phyloP scores from a whole-genome alignment of 2,329 filamentous ascomycete genomes.

The Venturiaceae sp. region DNA sequence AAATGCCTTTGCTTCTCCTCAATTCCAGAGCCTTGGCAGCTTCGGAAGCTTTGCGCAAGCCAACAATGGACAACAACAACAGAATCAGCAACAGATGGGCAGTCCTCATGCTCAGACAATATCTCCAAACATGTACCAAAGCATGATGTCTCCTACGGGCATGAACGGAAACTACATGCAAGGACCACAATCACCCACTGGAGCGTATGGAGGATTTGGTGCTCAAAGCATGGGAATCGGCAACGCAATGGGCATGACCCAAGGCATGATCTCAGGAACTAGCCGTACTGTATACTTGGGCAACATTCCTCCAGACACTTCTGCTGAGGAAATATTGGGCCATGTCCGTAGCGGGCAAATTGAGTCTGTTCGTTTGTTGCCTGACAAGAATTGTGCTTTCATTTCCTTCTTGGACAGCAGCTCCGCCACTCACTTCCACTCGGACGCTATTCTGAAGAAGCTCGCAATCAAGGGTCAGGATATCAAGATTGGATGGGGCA shows the following conservation, averaged over 20 bases:
- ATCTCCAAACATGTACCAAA: conserved; percentile 75
- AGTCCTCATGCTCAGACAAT: conserved; percentile 69
- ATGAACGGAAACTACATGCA: conserved; percentile 71
- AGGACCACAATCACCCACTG: conserved; percentile 76
- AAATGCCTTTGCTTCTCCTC: conserved; percentile 77
- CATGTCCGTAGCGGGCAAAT: conserved; percentile 97
- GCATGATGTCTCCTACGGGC: conserved; percentile 75
- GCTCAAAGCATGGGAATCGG: conserved; percentile 55
- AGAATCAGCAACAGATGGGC: conserved; percentile 51
- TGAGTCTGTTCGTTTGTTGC: conserved; percentile 91
- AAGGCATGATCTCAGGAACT: conserved; percentile 78
- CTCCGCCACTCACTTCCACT: conserved; percentile 98
- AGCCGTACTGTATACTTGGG: conserved; percentile 96
- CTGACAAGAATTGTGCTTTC: conserved; percentile 99
- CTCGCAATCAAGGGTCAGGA: conserved; percentile 97
- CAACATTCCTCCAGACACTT: conserved; percentile 96
- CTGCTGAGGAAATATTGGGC: conserved; percentile 90
- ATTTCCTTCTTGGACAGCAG: conserved; percentile 98
- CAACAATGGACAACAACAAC: conserved; percentile 45
- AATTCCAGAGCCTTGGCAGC: conserved; percentile 75
- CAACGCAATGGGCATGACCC: conserved; percentile 64
- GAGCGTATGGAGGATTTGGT: conserved; percentile 56
- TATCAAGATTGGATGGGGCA: conserved; percentile 99
- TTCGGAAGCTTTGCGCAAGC: conserved; percentile 46
- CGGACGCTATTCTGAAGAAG: conserved; percentile 99